These are phyloP conservation scores for Clonostachys rhizophaga DNA, from an alignment of 2,329 filamentous ascomycete species.

Conservation along the genomic window DNA sequence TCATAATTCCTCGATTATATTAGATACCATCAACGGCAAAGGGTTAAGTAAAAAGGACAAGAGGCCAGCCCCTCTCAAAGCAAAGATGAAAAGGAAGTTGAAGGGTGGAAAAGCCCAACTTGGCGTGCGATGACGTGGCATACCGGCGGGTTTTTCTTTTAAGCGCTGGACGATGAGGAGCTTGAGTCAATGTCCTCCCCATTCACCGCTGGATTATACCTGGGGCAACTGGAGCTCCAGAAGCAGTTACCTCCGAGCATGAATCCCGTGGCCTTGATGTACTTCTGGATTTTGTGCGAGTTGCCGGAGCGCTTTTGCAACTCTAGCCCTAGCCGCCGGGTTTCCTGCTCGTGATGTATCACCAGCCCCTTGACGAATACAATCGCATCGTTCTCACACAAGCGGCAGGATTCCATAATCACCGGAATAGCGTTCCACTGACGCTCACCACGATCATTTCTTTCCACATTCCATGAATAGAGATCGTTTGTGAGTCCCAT, in stretches of 20 bases:
- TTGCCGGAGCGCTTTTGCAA: neutral
- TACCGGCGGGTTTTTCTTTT: too few relatives aligned
- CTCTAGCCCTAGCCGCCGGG: neutral
- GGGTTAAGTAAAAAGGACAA: too few relatives aligned
- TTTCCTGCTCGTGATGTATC: neutral
- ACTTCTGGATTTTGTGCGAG: neutral
- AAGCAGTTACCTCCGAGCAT: neutral
- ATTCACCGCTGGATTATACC: neutral
- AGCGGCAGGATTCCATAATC: too few relatives aligned
- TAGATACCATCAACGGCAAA: too few relatives aligned
- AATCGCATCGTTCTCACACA: too few relatives aligned
- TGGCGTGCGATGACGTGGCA: too few relatives aligned
- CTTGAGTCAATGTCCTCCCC: constrained; percentile 4
- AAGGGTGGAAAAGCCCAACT: too few relatives aligned
- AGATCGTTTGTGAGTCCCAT: neutral
- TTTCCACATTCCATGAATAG: neutral
- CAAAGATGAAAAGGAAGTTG: too few relatives aligned
- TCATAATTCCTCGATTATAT: too few relatives aligned
- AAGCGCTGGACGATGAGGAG: neutral
- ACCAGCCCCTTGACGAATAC: too few relatives aligned
- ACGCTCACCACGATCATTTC: neutral
- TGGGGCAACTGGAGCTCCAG: neutral
- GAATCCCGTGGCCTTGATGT: neutral
- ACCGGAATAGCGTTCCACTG: too few relatives aligned
- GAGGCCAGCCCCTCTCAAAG: too few relatives aligned